Evolutionary conservation across 768 basidiomycete species (phyloP), one percentile per base, ranked within the genome.

Genomic region (Jaapia argillacea): DNA sequence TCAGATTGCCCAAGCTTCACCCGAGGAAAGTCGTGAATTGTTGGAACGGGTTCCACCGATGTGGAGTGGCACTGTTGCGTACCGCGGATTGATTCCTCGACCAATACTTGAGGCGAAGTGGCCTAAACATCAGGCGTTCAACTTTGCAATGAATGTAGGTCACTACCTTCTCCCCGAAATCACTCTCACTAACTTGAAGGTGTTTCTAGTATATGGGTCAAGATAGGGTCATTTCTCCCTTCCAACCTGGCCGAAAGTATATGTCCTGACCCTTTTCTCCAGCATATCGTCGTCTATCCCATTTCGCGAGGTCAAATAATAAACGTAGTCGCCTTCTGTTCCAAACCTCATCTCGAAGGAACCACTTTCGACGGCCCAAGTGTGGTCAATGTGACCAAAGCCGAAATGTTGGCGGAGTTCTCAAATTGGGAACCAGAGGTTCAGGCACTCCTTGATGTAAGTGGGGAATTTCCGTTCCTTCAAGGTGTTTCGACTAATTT

Each of bases 51-150:
- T 68, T 12, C 62, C 70, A 20, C 71, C 73, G 1, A 51, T 52
- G 0, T 74, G 67, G 58, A 70, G 63, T 1, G 74, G 74, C 5
- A 61, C 58, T 3, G 43, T 56, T 3, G 58, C 60, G 1, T 72
- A 74, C 44, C 59, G 72, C 4, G 54, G 45, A 3, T 50, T 72
- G 18, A 49, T 72, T 21, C 47, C 67, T 4, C 56, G 55, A 2
- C 58, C 64, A 14, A 43, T 44, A 1, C 43, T 73, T 42, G 46
- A 44, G 20, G 47, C 48, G 28, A 48, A 51, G 13, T 6, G 49
- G 23, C 64, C 62, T 3, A 41, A 54, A 4, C 51, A 57, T n/a
- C 24, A 28, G 2, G 45, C 56, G 3, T 36, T 68, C 6, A 51
- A 45, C 3, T 33, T 43, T 1, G 31, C 54, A 4, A 42, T 49